Base-by-base conservation (phyloP, 2,329 filamentous ascomycete genomes). In the Penicillium freii region DNA sequence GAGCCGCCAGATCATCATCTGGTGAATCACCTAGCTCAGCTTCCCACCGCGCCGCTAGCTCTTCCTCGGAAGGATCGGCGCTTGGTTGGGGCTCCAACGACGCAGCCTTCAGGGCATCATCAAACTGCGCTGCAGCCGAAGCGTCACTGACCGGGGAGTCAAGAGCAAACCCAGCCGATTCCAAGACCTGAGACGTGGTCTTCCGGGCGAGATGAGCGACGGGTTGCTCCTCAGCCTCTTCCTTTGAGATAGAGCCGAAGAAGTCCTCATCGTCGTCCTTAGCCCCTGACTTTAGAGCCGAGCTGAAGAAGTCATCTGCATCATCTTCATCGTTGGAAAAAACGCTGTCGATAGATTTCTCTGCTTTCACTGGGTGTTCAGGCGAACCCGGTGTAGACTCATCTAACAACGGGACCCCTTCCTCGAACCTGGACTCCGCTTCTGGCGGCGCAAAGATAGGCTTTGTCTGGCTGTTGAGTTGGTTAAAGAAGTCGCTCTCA, bases 41-140 rank as follows among this genome's bases (percentile, higher is more conserved):
- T 62, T 91, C 85, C 90, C 93, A 96, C 64, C 91, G 87, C 19
- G 89, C 89, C 45, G 89, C 88, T 40, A 94, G 73, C 68, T 93
- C 89, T 42, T 87, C 83, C 7, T 82, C 75, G 2, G 68, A 63
- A 17, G 67, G 62, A 13, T 62, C 61, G 7, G 48, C 57, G 19
- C 51, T 55, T 47, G 51, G 8, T 21, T 54, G 39, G 15, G 46
- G 27, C 19, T 58, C 59, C 9, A 63, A 62, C 2, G 63, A 45
- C 9, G 66, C 59, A 17, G 62, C 65, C 46, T 67, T 65, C 15
- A 70, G 40, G 45, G 60, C 51, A 45, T 66, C 63, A 36, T 67
- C 57, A 49, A 71, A 63, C 42, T 67, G 63, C 3, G 72, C 67
- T 27, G 67, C 67, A 23, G 71, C 70, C 33, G 70, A 66, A n/a